Base-by-base conservation (phyloP, 2,329 filamentous ascomycete species). In the Eutypa lata region DNA sequence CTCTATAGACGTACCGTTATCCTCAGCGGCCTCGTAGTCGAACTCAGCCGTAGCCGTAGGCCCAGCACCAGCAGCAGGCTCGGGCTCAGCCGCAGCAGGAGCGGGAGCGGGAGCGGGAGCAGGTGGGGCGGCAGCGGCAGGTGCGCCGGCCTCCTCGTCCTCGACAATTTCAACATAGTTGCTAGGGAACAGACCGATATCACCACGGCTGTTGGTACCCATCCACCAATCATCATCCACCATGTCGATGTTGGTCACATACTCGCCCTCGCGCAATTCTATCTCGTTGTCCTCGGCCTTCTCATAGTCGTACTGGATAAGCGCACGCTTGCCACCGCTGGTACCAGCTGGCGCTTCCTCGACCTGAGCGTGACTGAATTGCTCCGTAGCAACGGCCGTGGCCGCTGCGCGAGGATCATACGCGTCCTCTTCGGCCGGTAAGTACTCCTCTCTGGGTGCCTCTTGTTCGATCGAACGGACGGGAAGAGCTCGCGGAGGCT, bases 221-320 rank as follows among this genome's bases (percentile, higher is more conserved):
- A 96, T 89, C 94, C 94, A 99, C 94, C 94, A 99, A 68, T 99
- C 93, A 49, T 95, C 89, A 63, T 97, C 94, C 2, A 99, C 91
- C 89, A 95, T 95, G 57, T 97, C 91, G 64, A 99, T 96, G 68
- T 96, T 88, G 22, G 83, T 91, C 37, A 99, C 88, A 58, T 87
- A 83, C 64, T 97, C 90, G 57, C 92, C 92, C 73, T 99, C 94
- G 24, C 83, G 80, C 18, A 99, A 81, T 60, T 96, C 91, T 53
- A 99, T 83, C 73, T 99, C 94, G 65, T 99, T 99, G 61, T 96
- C 92, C 71, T 99, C 94, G 1, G 91, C 91, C 74, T 95, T 97
- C 65, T 97, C 93, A 67, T 99, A 99, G 68, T 99, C 94, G 69
- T 94, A 99, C 65, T 94, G 87, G 35, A 94, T 83, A 53, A 95